Conservation (phyloP, 768 basidiomycete genomes). For the Collybia sp. region DNA sequence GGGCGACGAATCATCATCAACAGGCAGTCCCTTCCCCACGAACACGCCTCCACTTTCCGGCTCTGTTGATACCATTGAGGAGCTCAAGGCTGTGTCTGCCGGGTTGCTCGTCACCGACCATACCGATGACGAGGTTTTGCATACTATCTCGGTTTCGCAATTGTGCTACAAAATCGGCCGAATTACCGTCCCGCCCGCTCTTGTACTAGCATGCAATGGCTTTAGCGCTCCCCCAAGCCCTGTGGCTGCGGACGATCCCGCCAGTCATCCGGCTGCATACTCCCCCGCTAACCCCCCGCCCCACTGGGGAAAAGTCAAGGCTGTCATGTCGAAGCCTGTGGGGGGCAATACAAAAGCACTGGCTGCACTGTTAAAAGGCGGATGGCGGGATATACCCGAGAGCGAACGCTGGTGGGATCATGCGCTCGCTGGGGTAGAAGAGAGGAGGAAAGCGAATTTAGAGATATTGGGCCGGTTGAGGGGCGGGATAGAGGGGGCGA, state of each 20-base stretch:
- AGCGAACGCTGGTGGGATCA: conserved; percentile 66
- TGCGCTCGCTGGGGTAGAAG: conserved; percentile 48
- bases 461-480: conserved; percentile 27
- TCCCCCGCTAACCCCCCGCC: conserved; percentile 42
- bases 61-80: conserved; percentile 14
- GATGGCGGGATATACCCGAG: conserved; percentile 58
- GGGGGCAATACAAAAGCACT: conserved; percentile 36
- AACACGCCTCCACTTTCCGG: conserved; percentile 8
- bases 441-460: conserved; percentile 26
- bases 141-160: conserved; percentile 62
- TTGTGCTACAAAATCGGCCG: conserved; percentile 67
- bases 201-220: conserved; percentile 59
- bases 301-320: conserved; percentile 39
- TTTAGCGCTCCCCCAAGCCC: conserved; percentile 30
- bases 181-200: conserved; percentile 66
- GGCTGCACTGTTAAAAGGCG: conserved; percentile 45
- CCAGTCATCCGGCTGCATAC: conserved; percentile 29
- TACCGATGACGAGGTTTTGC: conserved; percentile 51
- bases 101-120: conserved; percentile 30
- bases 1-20: conserved; percentile 21
- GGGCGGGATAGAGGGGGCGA: conserved; percentile 29
- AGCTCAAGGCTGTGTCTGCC: conserved; percentile 28
- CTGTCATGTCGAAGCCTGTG: conserved; percentile 22
- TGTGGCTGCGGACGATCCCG: conserved; percentile 2
- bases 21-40: conserved; percentile 16